phyloP scores from a whole-genome alignment of 768 basidiomycete species.

The Trametes coccinea region DNA sequence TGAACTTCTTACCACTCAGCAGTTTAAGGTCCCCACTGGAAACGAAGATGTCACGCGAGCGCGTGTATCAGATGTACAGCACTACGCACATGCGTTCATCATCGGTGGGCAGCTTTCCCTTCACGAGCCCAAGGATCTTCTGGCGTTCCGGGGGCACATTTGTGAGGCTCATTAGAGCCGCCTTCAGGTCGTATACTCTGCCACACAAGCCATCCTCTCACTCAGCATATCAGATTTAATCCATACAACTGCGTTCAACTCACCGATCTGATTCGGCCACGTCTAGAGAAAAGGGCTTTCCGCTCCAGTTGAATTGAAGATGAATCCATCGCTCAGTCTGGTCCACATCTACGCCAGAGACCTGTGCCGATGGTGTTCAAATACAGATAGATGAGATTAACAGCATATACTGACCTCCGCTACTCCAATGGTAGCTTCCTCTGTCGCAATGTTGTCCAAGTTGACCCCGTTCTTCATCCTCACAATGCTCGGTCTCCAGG shows the following conservation, averaged over 20 bases:
- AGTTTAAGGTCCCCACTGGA: constrained; percentile 60
- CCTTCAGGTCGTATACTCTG: constrained; percentile 83
- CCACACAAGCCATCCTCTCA: background rate
- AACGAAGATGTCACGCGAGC: constrained; percentile 2
- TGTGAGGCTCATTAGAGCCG: constrained; percentile 63
- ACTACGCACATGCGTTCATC: constrained; percentile 57
- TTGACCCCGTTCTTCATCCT: background rate
- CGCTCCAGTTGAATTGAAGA: constrained; percentile 72
- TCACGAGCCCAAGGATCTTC: constrained; percentile 84
- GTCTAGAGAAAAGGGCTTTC: constrained; percentile 61
- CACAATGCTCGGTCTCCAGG: background rate
- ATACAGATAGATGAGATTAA: no score
- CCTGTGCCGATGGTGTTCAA: background rate
- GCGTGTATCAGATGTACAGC: background rate
- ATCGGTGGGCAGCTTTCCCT: constrained; percentile 80
- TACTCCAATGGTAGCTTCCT: background rate
- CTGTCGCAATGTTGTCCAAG: background rate
- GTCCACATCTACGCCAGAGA: background rate
- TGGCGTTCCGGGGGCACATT: constrained; percentile 82
- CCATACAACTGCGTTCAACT: background rate
- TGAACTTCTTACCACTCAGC: constrained; percentile 68
- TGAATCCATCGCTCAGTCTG: constrained; percentile 50
- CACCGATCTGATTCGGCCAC: constrained; percentile 81
- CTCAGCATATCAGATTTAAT: no score
- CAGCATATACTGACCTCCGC: constrained; percentile 2